Evolutionary conservation across 768 basidiomycete species (phyloP), one percentile per base, ranked within the genome.

Genomic region (Kwoniella dendrophila): DNA sequence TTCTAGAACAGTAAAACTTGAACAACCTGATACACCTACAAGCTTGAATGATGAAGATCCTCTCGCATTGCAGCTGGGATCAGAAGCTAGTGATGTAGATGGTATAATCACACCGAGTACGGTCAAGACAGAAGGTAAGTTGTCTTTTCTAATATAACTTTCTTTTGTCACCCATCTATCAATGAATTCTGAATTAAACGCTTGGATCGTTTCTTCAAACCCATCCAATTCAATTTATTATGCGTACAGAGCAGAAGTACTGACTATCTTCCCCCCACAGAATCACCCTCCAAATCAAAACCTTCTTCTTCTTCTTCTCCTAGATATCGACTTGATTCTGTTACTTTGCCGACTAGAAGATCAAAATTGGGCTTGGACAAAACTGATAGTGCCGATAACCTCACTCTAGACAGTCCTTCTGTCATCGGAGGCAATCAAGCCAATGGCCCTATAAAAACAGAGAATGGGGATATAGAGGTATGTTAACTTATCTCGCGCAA

Each of bases 351-450:
- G 8, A 33, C 54, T 16, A 52, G 71, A 52, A 48, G 73, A 27
- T 75, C 73, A 8, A 69, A 66, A 52, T 54, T 75, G 16, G 66
- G 65, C 4, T 20, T 52, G 33, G 73, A 72, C 18, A 70, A 71
- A 45, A 75, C 73, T 0, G 63, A 55, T 2, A 72, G 71, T 43
- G 56, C 62, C 2, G 73, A 75, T 45, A 75, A 75, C 41, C 34
- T 72, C 32, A 75, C 73, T 5, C 67, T 75, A 11, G 69, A 64
- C 11, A 71, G 69, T 3, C 54, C 27, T 26, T 20, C 61, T 0
- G 33, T 40, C 18, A 67, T 62, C 52, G 59, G 54, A 27, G 32
- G 48, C 6, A 36, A 34, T n/a, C 40, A 45, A 6, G 38, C 36
- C 8, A 61, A 59, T 36, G 52, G 52, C 34, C 30, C 60, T 55